Evolutionary conservation across 73 alveolate species (phyloP).

Genomic region (Paraurostyla sp.): DNA sequence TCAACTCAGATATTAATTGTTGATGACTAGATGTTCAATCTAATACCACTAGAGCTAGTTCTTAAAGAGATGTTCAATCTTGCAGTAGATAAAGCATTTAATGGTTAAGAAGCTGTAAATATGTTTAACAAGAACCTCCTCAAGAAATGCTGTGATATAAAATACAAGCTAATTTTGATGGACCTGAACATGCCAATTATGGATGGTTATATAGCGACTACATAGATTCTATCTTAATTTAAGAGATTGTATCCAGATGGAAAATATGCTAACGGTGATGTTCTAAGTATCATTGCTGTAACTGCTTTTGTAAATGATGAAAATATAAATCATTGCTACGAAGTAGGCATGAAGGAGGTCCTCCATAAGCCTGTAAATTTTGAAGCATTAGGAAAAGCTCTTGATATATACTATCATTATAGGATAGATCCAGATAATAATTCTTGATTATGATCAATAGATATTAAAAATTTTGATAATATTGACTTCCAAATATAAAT

Average conservation of each 20-base stretch:
- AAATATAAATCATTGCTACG: background rate
- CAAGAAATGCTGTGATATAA: background rate
- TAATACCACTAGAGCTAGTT: conserved; percentile 1
- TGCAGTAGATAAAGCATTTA: background rate
- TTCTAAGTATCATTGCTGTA: conserved; percentile 1
- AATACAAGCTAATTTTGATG: background rate
- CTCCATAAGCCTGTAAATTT: background rate
- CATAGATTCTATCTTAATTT: background rate
- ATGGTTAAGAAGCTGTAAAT: conserved; percentile 9
- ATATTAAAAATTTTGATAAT: no score
- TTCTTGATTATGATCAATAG: no score
- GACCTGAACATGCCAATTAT: conserved; percentile 24
- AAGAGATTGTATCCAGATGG: conserved; percentile 22
- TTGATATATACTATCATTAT: no score
- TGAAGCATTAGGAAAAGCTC: background rate
- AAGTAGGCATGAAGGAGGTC: background rate
- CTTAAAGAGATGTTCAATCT: background rate
- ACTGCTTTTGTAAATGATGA: conserved; percentile 52
- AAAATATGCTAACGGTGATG: background rate
- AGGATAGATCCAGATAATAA: no score
- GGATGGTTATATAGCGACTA: conserved; percentile 24
- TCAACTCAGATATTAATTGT: background rate
- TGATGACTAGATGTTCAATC: conserved; percentile 7
- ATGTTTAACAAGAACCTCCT: background rate
- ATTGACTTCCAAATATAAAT: no score